These are phyloP conservation scores for Toxicodendron radicans DNA, from an alignment of 345 rosid genomes.

Conservation along the genomic window DNA sequence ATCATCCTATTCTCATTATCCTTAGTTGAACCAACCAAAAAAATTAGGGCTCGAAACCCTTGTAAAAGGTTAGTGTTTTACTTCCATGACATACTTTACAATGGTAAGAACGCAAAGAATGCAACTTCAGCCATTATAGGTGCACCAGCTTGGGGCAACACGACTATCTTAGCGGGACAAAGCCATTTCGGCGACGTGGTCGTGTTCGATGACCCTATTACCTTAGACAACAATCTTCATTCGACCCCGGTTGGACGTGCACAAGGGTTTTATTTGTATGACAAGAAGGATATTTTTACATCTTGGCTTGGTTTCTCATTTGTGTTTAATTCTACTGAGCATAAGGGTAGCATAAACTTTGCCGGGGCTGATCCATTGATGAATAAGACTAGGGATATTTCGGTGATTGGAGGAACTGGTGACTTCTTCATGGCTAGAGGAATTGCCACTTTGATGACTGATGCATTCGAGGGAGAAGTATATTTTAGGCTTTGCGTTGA, in stretches of 20 bases:
- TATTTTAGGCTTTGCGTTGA: slow-evolving; percentile 43
- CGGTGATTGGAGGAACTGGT: slow-evolving; percentile 52
- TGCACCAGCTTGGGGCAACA: slow-evolving; percentile 40
- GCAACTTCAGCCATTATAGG: slow-evolving; percentile 49
- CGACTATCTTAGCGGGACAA: slow-evolving; percentile 32
- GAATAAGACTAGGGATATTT: slow-evolving; percentile 51
- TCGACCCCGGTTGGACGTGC: slow-evolving; percentile 49
- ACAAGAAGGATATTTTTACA: slow-evolving; percentile 44
- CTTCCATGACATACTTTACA: slow-evolving; percentile 55
- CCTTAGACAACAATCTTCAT: slow-evolving; percentile 48
- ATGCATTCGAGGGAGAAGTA: slow-evolving; percentile 43
- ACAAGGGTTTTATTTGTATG: slow-evolving; percentile 51
- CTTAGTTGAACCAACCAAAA: background rate
- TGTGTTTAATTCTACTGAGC: slow-evolving; percentile 36
- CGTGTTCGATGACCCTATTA: slow-evolving; percentile 54
- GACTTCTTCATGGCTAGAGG: slow-evolving; percentile 58
- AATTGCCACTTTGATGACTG: slow-evolving; percentile 46
- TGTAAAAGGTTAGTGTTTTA: slow-evolving; percentile 41
- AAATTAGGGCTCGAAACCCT: slow-evolving; percentile 21
- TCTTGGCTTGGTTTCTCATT: slow-evolving; percentile 54
- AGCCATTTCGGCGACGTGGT: slow-evolving; percentile 46
- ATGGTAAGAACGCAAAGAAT: slow-evolving; percentile 44
- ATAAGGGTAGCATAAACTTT: slow-evolving; percentile 44
- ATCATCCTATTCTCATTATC: slow-evolving; percentile 3
- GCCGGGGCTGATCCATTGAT: slow-evolving; percentile 46